phyloP scores from a whole-genome alignment of 306 rosid species.

The Pterocarpus santalinus region DNA sequence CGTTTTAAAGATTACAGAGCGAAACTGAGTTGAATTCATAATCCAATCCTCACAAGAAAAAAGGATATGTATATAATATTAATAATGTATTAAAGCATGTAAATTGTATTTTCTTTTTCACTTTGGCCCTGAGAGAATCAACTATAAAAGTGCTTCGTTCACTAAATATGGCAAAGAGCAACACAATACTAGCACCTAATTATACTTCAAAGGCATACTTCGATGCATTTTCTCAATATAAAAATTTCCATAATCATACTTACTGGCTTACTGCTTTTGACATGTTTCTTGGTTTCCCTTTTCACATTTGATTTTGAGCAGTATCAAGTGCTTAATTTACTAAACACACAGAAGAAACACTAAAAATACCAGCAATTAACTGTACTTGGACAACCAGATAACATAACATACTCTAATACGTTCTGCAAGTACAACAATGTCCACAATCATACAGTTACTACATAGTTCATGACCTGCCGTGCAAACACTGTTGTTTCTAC shows the following conservation, averaged over 20 bases:
- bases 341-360: slow-evolving; percentile 3
- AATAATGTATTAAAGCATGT: slow-evolving; percentile 5
- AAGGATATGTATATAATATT: neutral
- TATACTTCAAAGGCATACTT: neutral
- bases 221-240: neutral
- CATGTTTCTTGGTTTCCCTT: neutral
- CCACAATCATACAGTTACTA: neutral
- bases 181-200: neutral
- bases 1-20: neutral
- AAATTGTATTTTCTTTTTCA: neutral
- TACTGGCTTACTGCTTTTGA: neutral
- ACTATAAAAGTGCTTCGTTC: slow-evolving; percentile 14
- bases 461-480: neutral
- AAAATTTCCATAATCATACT: neutral
- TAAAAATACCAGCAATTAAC: neutral
- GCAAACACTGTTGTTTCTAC: slow-evolving; percentile 6
- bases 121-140: slow-evolving; percentile 1
- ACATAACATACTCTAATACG: neutral
- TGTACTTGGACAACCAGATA: neutral
- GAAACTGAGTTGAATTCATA: slow-evolving; percentile 19
- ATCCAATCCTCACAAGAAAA: neutral
- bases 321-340: neutral
- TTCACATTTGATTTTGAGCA: neutral
- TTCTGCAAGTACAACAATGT: neutral
- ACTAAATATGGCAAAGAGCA: neutral